Base-by-base conservation (phyloP, 139 green algal species). In the Auxenochlorella pyrenoidosa region DNA sequence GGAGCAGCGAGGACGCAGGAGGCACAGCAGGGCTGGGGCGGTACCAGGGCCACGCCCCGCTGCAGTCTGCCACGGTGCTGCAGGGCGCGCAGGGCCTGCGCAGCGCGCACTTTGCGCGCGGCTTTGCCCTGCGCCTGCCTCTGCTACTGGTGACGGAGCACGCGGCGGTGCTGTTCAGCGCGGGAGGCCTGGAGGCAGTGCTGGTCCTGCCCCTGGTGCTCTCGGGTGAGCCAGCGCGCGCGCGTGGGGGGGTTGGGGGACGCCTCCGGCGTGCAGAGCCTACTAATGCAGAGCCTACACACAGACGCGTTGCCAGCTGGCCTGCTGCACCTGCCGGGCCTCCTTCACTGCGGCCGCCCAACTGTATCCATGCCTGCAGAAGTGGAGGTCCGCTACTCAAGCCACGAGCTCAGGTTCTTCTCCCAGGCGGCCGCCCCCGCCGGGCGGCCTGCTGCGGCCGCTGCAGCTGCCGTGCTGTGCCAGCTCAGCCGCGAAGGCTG, bases 41-140 rank as follows among this genome's bases (percentile, higher is more conserved):
- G 24, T 81, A 82, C 54, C 24, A 65, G 24, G 83, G n/a, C 24
- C 70, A 81, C 70, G 54, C 70, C 3, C 51, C 83, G 3, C 36
- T 81, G 51, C 18, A n/a, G 71, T 59, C 83, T 4, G 83, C 83
- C 38, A 63, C 83, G 10, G 54, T 87, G 54, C 51, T 81, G 51
- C 71, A 82, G 34, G 83, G 83, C 38, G 71, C 83, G 1, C 36
- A 87, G 51, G 71, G 83, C 13, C 59, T 87, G 70, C 82, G 51
- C 24, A 32, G 28, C 30, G 68, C 68, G 2, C 83, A 73, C 51
- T 82, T 60, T 60, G 83, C 47, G 0, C 18, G 13, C 18, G 51
- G 83, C 51, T 63, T 72, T 59, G 36, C 51, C 19, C 40, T 87
- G 36, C 43, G 81, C 13, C 70, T 43, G 34, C 83, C 83, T 0